Conservation (phyloP, 305 asterid genomes). For the Solanum hybrid region DNA sequence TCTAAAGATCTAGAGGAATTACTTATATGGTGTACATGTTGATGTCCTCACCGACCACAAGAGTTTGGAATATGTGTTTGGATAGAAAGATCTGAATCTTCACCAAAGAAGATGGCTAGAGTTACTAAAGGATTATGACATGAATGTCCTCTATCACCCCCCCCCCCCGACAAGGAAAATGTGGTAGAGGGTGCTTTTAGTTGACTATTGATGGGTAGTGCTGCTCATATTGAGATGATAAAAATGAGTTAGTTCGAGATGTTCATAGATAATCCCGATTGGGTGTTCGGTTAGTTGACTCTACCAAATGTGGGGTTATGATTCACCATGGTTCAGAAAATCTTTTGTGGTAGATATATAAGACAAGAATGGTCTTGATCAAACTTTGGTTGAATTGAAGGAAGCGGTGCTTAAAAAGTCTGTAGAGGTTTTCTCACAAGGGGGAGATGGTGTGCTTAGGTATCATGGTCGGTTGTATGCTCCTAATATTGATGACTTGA, state of each 20-base stretch:
- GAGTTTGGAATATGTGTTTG: no score
- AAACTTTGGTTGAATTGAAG: not conserved
- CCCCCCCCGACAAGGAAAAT: not conserved
- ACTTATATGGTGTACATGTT: no score
- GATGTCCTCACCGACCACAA: no score
- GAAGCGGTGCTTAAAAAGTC: not conserved
- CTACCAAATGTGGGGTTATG: not conserved
- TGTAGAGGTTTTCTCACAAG: not conserved
- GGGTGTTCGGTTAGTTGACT: not conserved
- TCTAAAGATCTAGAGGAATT: no score
- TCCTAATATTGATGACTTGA: not conserved
- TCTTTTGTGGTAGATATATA: not conserved
- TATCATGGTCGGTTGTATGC: not conserved
- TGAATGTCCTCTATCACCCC: not conserved
- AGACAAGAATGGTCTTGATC: not conserved
- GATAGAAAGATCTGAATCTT: no score
- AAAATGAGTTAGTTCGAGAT: not conserved
- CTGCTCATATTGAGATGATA: not conserved
- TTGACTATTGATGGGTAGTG: not conserved
- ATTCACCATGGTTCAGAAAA: not conserved
- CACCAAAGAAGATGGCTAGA: no score
- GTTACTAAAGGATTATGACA: not conserved
- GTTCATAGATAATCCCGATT: not conserved
- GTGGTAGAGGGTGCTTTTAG: not conserved
- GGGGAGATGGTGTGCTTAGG: not conserved